phyloP scores from a whole-genome alignment of 106 monocot species.

The Vanilla planifolia region DNA sequence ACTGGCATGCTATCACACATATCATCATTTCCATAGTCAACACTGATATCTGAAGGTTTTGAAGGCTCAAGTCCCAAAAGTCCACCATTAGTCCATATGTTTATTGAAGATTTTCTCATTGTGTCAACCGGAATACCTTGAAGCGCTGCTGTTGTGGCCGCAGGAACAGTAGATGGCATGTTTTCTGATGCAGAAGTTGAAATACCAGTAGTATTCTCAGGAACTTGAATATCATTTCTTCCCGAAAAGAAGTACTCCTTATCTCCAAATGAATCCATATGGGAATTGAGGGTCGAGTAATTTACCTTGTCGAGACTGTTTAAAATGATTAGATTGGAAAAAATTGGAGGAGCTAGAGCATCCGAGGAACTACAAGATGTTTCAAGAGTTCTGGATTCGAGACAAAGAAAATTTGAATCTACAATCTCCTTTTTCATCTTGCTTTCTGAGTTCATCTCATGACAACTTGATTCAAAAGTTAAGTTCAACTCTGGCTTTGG shows the following conservation, averaged over 20 bases:
- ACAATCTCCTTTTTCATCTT: not conserved
- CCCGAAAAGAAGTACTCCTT: not conserved
- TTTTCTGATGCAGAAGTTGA: slow-evolving; percentile 6
- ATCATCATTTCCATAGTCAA: not conserved
- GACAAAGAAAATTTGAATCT: slow-evolving; percentile 12
- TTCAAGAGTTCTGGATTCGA: slow-evolving; percentile 11
- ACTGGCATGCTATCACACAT: slow-evolving; percentile 2
- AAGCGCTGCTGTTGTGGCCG: not conserved
- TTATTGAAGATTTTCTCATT: slow-evolving; percentile 23
- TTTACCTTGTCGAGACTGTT: slow-evolving; percentile 1
- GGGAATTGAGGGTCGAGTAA: slow-evolving; percentile 1
- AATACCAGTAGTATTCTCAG: slow-evolving; percentile 7
- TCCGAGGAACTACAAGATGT: slow-evolving; percentile 10
- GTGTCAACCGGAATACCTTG: slow-evolving; percentile 15
- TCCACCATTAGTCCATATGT: slow-evolving; percentile 87
- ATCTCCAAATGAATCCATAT: slow-evolving; percentile 14
- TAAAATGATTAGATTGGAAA: slow-evolving; percentile 12
- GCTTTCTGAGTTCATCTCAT: slow-evolving; percentile 12
- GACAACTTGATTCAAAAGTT: slow-evolving; percentile 11
- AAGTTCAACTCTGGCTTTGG: slow-evolving; percentile 28
- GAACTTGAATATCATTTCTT: slow-evolving; percentile 13
- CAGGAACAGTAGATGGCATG: slow-evolving; percentile 7
- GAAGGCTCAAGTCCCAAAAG: slow-evolving; percentile 94
- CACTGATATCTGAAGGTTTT: slow-evolving; percentile 71
- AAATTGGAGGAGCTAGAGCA: slow-evolving; percentile 11